Percentiles rank a stretch among this genome's conserved stretches.
Conservation (phyloP, 306 rosid species). For the Rubus idaeus region DNA sequence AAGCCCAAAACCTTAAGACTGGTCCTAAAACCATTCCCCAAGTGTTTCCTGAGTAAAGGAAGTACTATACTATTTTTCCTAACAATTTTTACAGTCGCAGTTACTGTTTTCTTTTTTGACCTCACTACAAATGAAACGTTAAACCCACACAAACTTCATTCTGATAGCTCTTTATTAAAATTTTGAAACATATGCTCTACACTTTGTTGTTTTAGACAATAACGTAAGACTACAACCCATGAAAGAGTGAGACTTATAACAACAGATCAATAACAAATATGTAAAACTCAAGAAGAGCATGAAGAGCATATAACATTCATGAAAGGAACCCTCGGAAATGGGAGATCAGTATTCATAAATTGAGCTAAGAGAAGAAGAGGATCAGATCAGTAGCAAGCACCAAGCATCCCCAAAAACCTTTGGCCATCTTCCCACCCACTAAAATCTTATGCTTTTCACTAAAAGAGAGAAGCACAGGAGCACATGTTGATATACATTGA, state of each 20-base stretch:
- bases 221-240: neutral
- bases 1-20: neutral
- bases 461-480: too few relatives aligned
- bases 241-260: neutral
- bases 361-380: neutral
- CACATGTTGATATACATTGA: too few relatives aligned
- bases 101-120: neutral
- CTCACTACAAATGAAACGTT: neutral
- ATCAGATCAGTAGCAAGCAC: neutral
- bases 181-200: neutral
- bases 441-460: too few relatives aligned
- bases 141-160: neutral
- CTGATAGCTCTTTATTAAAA: neutral
- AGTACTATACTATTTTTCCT: too few relatives aligned
- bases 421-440: too few relatives aligned
- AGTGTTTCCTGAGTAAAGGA: neutral
- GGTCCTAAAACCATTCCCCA: neutral
- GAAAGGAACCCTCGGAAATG: neutral
- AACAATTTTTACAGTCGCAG: neutral
- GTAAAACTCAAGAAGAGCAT: neutral
- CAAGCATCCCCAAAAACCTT: too few relatives aligned
- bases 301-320: neutral
- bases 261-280: neutral
- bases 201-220: neutral
- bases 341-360: too few relatives aligned